Base-by-base conservation (phyloP, 106 monocot species). In the Xerophyta viscosa region DNA sequence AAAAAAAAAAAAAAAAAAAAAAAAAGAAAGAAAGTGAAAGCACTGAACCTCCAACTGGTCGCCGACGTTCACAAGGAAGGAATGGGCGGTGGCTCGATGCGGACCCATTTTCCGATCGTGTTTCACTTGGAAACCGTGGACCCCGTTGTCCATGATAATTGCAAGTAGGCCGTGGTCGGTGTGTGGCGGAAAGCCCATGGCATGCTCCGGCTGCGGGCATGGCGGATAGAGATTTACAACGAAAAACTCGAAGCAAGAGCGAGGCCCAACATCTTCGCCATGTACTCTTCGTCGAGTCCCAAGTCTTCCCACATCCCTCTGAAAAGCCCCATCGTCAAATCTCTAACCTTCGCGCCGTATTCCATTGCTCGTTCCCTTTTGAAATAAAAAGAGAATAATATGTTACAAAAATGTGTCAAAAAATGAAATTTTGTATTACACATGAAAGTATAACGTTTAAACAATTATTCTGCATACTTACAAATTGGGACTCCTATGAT, bases 141-240 rank as follows among this genome's bases (percentile, higher is more conserved):
- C 81, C 2, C 69, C 70, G 49, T 93, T 87, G 29, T 87, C 80
- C 12, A 84, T 65, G 30, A 93, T 65, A 10, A 93, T 28, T 0
- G 93, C 88, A 26, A 93, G 77, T 41, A 93, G 72, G 50, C 87
- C 93, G 44, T 81, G 88, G 61, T 93, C 93, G n/a, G 93, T 88
- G 37, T 93, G 93, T 2, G 93, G 84, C 3, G 93, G 93, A 87
- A 93, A 88, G 22, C 93, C 93, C 0, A 93, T 74, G 6, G 88
- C 75, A 8, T 81, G 69, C 15, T 78, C 57, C 3, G 93, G 93
- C 51, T 93, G 71, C 0, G 93, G 93, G 63, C 93, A 93, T 0
- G 59, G 23, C 0, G 88, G 93, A 31, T 52, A 93, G 55, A 61
- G 84, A 47, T 93, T 93, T 10, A 10, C 10, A 15, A 39, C 39